Evolutionary conservation across 108 stramenopile species (phyloP), one percentile per base, ranked within the genome.

Genomic region (Tribonema minus): DNA sequence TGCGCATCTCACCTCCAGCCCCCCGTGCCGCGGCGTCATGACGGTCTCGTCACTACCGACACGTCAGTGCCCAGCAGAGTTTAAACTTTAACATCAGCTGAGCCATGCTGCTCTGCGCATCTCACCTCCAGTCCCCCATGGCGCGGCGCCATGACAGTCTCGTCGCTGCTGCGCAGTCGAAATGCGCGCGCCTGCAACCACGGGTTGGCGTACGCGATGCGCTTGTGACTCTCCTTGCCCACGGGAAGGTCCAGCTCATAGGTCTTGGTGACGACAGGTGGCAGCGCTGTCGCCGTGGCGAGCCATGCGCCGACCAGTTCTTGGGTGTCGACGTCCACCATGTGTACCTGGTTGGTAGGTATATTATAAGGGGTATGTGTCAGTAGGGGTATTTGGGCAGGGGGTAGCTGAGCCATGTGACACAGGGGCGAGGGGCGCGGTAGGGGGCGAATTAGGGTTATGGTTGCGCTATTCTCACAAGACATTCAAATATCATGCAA

Each of bases 291-390:
- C 23, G 82, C 82, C 32, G 67, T 76, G 9, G 88, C 77, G 26
- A 89, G 60, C 87, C 87, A 89, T 12, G 86, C 78, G 46, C 67
- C 80, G 9, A 89, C 82, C 1, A 89, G 73, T 61, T 89, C 86
- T 41, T 64, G 40, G 4, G 81, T 85, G 37, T 89, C 89, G 4
- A 62, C 15, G 70, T 89, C 89, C 33, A 89, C 88, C 34, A 89
- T 64, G 74, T 89, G 84, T 0, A 89, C 63, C 38, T 80, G 80
- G 35, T 74, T 31, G 46, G 58, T 58, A n/a, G n/a, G n/a, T n/a
- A n/a, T n/a, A n/a, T n/a, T n/a, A n/a, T n/a, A n/a, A n/a, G n/a
- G n/a, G n/a, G n/a, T n/a, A n/a, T n/a, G n/a, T n/a, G n/a, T n/a
- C n/a, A n/a, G n/a, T n/a, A n/a, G n/a, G n/a, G n/a, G n/a, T n/a